phyloP scores from a whole-genome alignment of 2,329 filamentous ascomycete genomes.

The Pleurostoma richardsiae region DNA sequence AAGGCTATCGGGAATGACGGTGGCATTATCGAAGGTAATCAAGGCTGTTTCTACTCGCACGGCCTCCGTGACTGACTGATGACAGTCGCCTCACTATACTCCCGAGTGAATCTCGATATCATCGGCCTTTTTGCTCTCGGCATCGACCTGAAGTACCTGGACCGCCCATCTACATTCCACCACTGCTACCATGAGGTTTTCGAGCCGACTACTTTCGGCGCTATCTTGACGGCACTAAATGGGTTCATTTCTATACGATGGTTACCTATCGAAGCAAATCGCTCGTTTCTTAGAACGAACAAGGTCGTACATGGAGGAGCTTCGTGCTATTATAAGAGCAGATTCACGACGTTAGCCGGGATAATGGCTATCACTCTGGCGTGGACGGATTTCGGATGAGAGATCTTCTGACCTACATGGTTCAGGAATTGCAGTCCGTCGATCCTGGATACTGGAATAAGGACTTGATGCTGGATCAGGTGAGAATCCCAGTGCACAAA shows the following conservation, averaged over 20 bases:
- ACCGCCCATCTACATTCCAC: conserved; percentile 14
- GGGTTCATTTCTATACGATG: conserved; percentile 11
- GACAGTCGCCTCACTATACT: not conserved
- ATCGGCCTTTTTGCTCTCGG: conserved; percentile 27
- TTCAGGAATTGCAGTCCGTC: conserved; percentile 11
- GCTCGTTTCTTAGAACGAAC: conserved; percentile 25
- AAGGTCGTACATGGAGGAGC: conserved; percentile 16
- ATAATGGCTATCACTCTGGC: conserved; percentile 12
- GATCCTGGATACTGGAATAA: not conserved
- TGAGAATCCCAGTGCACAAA: not conserved
- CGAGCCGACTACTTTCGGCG: conserved; percentile 17
- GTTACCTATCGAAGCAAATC: conserved; percentile 32
- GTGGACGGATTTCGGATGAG: conserved; percentile 6
- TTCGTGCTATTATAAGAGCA: not conserved
- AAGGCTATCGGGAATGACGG: conserved; percentile 10
- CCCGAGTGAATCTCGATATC: conserved; percentile 24
- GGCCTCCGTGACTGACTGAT: not conserved
- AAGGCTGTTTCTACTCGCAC: not conserved
- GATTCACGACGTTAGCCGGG: too few relatives aligned
- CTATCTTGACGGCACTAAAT: conserved; percentile 24
- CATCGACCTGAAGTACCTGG: conserved; percentile 17
- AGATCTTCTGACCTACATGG: conserved; percentile 20
- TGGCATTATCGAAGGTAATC: not conserved
- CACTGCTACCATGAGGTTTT: conserved; percentile 24
- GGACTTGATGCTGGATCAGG: not conserved